Evolutionary conservation across 345 rosid species (phyloP).

Genomic region (Firmiana major): DNA sequence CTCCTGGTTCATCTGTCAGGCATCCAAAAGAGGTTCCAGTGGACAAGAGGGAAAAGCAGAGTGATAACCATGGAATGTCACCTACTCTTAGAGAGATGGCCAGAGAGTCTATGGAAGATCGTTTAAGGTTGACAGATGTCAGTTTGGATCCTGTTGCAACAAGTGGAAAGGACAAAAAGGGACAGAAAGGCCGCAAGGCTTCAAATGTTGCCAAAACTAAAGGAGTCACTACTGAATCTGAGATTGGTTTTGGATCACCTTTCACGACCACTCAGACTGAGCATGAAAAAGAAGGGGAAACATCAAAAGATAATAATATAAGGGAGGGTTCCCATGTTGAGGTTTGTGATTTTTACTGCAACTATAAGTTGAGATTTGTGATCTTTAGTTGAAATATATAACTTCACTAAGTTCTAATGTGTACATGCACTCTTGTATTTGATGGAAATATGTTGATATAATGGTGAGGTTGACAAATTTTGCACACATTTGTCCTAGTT

Average conservation of each 20-base stretch:
- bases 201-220: conserved; percentile 37
- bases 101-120: conserved; percentile 39
- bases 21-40: conserved; percentile 24
- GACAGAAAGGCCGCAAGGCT: conserved; percentile 36
- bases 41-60: conserved; percentile 33
- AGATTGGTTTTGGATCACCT: conserved; percentile 34
- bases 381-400: neutral
- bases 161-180: conserved; percentile 41
- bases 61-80: conserved; percentile 34
- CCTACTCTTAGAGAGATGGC: conserved; percentile 28
- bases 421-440: neutral
- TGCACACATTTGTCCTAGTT: neutral
- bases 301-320: conserved; percentile 39
- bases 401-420: neutral
- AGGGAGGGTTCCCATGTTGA: conserved; percentile 80
- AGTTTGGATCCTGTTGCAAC: conserved; percentile 31
- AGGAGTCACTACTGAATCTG: conserved; percentile 43
- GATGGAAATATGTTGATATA: neutral
- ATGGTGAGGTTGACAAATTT: neutral
- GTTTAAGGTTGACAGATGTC: conserved; percentile 37
- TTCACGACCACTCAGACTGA: conserved; percentile 30
- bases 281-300: conserved; percentile 29
- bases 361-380: neutral
- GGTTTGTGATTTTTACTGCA: conserved; percentile 42
- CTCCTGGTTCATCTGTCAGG: conserved; percentile 23